Evolutionary conservation across 225 moss, liverwort and hornwort genomes (phyloP), one percentile per base, ranked within the genome.

Genomic region (Sphagnum tenellum): DNA sequence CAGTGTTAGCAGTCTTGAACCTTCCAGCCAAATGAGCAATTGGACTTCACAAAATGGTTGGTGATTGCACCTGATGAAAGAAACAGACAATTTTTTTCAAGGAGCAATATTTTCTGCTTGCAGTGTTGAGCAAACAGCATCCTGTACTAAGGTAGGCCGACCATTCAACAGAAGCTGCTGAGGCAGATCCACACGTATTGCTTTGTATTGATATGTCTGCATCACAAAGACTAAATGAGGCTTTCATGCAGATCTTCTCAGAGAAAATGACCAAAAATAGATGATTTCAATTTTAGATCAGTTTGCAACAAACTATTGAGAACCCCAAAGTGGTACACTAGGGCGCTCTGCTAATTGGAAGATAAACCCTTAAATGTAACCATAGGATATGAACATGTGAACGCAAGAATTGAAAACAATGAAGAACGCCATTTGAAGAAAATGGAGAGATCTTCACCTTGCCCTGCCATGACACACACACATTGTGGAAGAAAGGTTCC

Each of bases 81-180:
- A 29, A 29, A 29, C 29, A 29, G 29, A 29, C 29, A 29, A 29
- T 29, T 29, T 29, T 29, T 29, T 29, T 85, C 79, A 86, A 69
- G 82, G 82, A 56, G 86, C 82, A 14, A 86, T 78, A 12, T 86
- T 79, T 48, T 82, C 79, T 69, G 82, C 86, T 75, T 86, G 80
- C 7, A 86, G 79, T 9, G 79, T 82, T 62, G 82, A 86, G 67
- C 82, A 80, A 68, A 80, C 82, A 50, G 80, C 80, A 57, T 86
- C 86, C 69, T 86, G 86, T 52, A 86, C 79, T 65, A 77, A 67
- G 66, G 82, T 82, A 45, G 82, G 82, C 52, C 75, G 79, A 64
- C 82, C 86, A 65, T 86, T 86, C 44, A 86, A 72, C 46, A 86
- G 75, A 62, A 86, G 56, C 66, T 86, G 79, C 69, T 82, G 79